phyloP scores from a whole-genome alignment of 352 stramenopile genomes.

The Plasmopara viticola region DNA sequence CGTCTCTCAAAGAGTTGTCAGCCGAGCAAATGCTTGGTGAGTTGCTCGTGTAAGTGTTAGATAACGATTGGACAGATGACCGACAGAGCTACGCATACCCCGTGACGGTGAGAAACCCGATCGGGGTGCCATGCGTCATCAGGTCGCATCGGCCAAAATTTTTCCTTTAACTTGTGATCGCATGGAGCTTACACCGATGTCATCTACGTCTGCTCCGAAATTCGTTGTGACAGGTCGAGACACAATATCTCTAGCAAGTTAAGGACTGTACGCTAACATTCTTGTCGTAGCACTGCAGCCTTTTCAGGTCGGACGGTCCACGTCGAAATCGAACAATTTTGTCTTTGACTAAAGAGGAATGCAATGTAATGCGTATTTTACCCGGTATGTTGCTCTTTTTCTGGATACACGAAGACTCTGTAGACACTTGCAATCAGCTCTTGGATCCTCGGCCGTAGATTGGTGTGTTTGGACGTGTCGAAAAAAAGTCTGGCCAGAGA shows the following conservation, averaged over 20 bases:
- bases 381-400: conserved; percentile 23
- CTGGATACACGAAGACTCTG: conserved; percentile 23
- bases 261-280: conserved; percentile 44
- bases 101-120: too few species aligned
- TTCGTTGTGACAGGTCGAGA: not conserved
- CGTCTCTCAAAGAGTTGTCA: too few species aligned
- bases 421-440: conserved; percentile 55
- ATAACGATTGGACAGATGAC: too few species aligned
- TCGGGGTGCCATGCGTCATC: too few species aligned
- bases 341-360: conserved; percentile 40
- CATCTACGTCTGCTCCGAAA: conserved; percentile 16
- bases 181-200: conserved; percentile 29
- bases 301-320: conserved; percentile 35
- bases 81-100: too few species aligned
- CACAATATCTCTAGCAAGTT: conserved; percentile 12
- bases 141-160: not conserved
- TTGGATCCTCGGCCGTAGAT: conserved; percentile 55
- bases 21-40: too few species aligned
- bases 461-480: conserved; percentile 26
- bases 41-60: too few species aligned
- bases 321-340: conserved; percentile 44
- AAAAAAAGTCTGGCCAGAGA: conserved; percentile 35
- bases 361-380: conserved; percentile 33
- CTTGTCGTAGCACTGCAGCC: conserved; percentile 40
- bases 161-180: conserved; percentile 12